A percentile compares a stretch with the other conserved stretches of the same genome.
phyloP scores from a whole-genome alignment of 768 basidiomycete genomes.

The Artomyces pyxidatus region DNA sequence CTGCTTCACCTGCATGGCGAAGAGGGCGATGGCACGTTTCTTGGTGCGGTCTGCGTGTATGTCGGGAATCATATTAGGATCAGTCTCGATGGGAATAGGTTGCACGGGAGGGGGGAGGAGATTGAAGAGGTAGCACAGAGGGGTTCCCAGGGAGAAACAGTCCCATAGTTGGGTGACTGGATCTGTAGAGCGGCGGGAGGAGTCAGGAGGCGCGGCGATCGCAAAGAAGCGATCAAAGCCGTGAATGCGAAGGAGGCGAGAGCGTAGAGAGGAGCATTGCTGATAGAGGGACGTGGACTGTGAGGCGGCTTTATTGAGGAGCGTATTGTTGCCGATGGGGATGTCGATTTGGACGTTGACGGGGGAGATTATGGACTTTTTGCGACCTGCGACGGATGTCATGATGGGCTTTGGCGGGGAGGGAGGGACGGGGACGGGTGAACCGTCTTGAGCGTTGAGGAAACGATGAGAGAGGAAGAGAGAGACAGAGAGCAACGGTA shows the following conservation, averaged over 20 bases:
- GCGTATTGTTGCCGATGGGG: slow-evolving; percentile 71
- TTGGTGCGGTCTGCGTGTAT: slow-evolving; percentile 71
- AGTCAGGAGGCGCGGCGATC: slow-evolving; percentile 46
- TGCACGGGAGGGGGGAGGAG: slow-evolving; percentile 51
- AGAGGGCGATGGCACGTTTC: slow-evolving; percentile 87
- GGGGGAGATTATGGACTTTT: slow-evolving; percentile 69
- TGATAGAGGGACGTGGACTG: slow-evolving; percentile 86
- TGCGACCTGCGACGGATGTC: slow-evolving; percentile 42
- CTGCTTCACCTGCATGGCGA: slow-evolving; percentile 79
- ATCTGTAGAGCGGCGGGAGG: slow-evolving; percentile 72
- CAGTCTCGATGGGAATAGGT: slow-evolving; percentile 51
- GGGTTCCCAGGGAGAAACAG: slow-evolving; percentile 85
- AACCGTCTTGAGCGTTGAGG: slow-evolving; percentile 1
- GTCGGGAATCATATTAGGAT: slow-evolving; percentile 50
- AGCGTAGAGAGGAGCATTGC: slow-evolving; percentile 75
- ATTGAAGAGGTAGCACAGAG: slow-evolving; percentile 95
- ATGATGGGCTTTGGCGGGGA: slow-evolving; percentile 23
- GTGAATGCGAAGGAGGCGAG: slow-evolving; percentile 69
- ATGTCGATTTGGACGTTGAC: slow-evolving; percentile 63
- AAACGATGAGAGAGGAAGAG: slow-evolving; percentile 1
- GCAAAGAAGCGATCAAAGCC: slow-evolving; percentile 66
- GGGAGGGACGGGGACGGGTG: slow-evolving; percentile 2
- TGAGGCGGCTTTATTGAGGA: slow-evolving; percentile 88
- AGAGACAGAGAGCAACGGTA: slow-evolving; percentile 11
- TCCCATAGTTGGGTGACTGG: slow-evolving; percentile 94